Percentiles rank a stretch among this genome's conserved stretches.
These are phyloP conservation scores for Phytophthora constricta DNA, from an alignment of 352 stramenopile genomes.

Conservation along the genomic window DNA sequence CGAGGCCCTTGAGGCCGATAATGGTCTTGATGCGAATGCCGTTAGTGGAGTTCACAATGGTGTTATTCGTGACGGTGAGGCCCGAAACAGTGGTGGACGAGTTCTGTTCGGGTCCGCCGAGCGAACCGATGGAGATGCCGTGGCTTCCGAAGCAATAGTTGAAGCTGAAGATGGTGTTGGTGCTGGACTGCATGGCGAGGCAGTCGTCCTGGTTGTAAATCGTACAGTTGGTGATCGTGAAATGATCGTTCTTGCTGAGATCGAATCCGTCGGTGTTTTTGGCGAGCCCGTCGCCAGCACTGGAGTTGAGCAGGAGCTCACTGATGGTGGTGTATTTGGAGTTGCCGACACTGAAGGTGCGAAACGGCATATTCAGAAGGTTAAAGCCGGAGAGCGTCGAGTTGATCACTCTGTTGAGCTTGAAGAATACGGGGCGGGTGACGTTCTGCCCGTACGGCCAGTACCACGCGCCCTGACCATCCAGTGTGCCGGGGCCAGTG, in stretches of 20 bases:
- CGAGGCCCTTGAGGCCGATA: constrained; percentile 10
- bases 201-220: constrained; percentile 38
- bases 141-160: constrained; percentile 26
- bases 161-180: constrained; percentile 23
- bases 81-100: constrained; percentile 17
- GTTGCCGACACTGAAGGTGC: constrained; percentile 20
- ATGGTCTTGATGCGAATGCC: constrained; percentile 24
- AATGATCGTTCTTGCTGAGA: constrained; percentile 29
- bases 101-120: neutral
- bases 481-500: constrained; percentile 34
- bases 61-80: constrained; percentile 29
- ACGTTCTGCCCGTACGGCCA: constrained; percentile 36
- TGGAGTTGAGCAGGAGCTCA: constrained; percentile 22
- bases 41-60: constrained; percentile 34
- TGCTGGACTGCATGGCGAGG: constrained; percentile 26
- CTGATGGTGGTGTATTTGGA: constrained; percentile 28
- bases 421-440: constrained; percentile 24
- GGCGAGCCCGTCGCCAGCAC: constrained; percentile 15
- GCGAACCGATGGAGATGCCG: constrained; percentile 33
- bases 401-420: constrained; percentile 12
- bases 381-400: constrained; percentile 39
- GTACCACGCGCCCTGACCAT: constrained; percentile 43
- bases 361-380: constrained; percentile 30
- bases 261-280: constrained; percentile 34
- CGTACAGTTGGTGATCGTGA: constrained; percentile 37